Evolutionary conservation across 2,329 filamentous ascomycete genomes (phyloP).

Genomic region (Epichloe brachyelytri): DNA sequence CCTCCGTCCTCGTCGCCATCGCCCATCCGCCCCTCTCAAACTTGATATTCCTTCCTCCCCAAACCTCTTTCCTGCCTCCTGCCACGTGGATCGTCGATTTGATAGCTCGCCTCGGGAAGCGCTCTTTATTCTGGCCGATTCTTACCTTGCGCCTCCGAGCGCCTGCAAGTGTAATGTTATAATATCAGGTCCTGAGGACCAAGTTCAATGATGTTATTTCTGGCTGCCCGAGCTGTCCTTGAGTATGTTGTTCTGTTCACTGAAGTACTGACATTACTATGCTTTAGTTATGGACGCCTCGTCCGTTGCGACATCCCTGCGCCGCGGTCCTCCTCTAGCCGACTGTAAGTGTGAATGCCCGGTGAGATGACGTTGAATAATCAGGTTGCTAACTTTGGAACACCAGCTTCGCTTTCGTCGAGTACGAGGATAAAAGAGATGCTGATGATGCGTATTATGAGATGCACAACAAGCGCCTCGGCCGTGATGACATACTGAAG

Average conservation of each 20-base stretch:
- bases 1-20: constrained; percentile 8
- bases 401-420: constrained; percentile 83
- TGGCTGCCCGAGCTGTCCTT: neutral
- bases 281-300: constrained; percentile 77
- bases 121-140: constrained; percentile 14
- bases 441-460: constrained; percentile 98
- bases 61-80: constrained; percentile 10
- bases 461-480: constrained; percentile 99
- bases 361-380: neutral
- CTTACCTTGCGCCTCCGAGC: constrained; percentile 11
- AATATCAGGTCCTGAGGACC: constrained; percentile 5
- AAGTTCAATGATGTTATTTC: neutral
- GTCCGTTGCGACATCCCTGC: constrained; percentile 98
- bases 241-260: constrained; percentile 5
- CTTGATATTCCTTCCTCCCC: constrained; percentile 4
- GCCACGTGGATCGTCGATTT: constrained; percentile 15
- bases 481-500: constrained; percentile 88
- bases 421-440: constrained; percentile 97
- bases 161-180: constrained; percentile 8
- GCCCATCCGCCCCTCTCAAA: constrained; percentile 1
- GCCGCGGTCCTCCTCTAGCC: constrained; percentile 81
- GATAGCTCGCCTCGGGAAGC: constrained; percentile 15
- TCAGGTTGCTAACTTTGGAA: constrained; percentile 1
- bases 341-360: constrained; percentile 59
- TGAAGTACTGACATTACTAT: constrained; percentile 18